Percentiles rank a stretch among this genome's conserved stretches.
Conservation (phyloP, 2,329 filamentous ascomycete species). For the Furcasterigmium sp. region DNA sequence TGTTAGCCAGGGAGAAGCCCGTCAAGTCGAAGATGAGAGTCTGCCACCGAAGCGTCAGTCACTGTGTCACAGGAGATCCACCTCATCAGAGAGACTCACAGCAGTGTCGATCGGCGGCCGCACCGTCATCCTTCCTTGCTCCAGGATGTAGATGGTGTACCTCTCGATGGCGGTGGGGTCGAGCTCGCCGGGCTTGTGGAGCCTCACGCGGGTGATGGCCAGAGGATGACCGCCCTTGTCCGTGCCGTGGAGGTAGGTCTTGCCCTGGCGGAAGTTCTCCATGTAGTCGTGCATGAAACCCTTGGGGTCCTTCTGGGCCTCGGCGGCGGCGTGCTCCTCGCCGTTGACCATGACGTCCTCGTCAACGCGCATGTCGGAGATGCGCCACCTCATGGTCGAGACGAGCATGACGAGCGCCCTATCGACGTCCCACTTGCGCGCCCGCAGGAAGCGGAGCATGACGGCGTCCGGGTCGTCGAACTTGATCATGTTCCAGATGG, state of each 20-base stretch:
- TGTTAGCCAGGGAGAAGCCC: constrained; percentile 87
- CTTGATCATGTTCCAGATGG: constrained; percentile 93
- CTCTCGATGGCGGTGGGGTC: constrained; percentile 75
- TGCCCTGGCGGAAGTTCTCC: constrained; percentile 79
- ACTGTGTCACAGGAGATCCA: neutral
- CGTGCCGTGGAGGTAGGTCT: constrained; percentile 84
- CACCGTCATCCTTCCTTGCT: constrained; percentile 84
- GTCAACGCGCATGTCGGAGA: constrained; percentile 79
- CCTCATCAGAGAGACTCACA: constrained; percentile 49
- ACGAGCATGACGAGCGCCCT: constrained; percentile 92
- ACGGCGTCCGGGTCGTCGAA: constrained; percentile 89
- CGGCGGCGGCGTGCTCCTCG: constrained; percentile 63
- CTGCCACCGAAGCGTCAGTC: constrained; percentile 35
- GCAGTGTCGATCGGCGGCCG: constrained; percentile 82
- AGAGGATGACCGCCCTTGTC: constrained; percentile 84
- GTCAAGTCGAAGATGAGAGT: constrained; percentile 96
- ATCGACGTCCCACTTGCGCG: constrained; percentile 94
- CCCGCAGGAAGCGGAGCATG: constrained; percentile 75
- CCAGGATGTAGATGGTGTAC: constrained; percentile 91
- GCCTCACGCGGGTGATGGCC: constrained; percentile 74
- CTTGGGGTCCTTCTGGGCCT: constrained; percentile 57
- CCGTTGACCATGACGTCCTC: constrained; percentile 78
- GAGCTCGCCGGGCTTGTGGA: constrained; percentile 81
- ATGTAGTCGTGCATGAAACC: constrained; percentile 73
- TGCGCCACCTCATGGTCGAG: constrained; percentile 88